Percentiles rank a stretch among this genome's conserved stretches.
phyloP scores from a whole-genome alignment of 1,284 basidiomycete species.

The Sanghuangporus baumii region DNA sequence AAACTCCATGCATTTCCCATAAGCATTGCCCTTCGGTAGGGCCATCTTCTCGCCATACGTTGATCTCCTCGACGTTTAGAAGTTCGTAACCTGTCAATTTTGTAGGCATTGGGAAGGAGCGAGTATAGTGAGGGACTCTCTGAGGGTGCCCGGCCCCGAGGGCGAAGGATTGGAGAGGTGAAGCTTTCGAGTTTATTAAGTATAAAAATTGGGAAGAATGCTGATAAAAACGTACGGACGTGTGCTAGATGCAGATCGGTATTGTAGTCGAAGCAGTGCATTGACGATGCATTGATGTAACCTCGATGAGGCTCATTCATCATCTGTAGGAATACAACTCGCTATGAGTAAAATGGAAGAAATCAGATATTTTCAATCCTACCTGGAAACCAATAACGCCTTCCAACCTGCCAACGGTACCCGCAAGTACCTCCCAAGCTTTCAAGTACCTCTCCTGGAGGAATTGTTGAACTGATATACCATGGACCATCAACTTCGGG shows the following conservation, averaged over 20 bases:
- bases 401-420: conserved; percentile 66
- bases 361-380: conserved; percentile 17
- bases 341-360: neutral
- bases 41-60: conserved; percentile 67
- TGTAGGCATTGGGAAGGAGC: conserved; percentile 84
- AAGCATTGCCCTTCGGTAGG: conserved; percentile 69
- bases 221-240: conserved; percentile 52
- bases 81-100: conserved; percentile 49
- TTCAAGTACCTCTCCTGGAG: conserved; percentile 81
- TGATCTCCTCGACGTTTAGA: conserved; percentile 52
- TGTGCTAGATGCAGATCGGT: conserved; percentile 88
- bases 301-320: conserved; percentile 98
- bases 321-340: conserved; percentile 40
- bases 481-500: conserved; percentile 60
- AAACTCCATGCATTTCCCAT: conserved; percentile 92
- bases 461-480: conserved; percentile 73
- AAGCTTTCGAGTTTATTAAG: conserved; percentile 40
- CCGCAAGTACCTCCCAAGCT: conserved; percentile 69
- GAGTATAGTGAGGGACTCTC: conserved; percentile 65
- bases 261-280: conserved; percentile 88
- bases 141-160: conserved; percentile 79
- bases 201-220: neutral
- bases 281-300: conserved; percentile 77
- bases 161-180: conserved; percentile 80
- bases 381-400: conserved; percentile 90